These are phyloP conservation scores for Aspergillus puulaauensis DNA, from an alignment of 2,329 filamentous ascomycete genomes.

Conservation along the genomic window DNA sequence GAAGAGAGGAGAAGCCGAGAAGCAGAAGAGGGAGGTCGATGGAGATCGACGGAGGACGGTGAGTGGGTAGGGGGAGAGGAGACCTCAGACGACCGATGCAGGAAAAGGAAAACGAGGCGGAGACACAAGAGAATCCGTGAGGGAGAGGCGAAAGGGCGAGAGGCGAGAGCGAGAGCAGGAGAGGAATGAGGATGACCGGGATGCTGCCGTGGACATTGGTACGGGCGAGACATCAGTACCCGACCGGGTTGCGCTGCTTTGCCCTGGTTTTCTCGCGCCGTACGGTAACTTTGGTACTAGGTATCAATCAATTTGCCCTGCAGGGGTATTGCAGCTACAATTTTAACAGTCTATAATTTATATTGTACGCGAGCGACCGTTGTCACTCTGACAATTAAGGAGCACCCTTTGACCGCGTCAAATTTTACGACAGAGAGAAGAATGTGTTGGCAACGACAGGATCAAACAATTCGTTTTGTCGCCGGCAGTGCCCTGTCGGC, in stretches of 20 bases:
- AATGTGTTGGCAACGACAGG: background rate
- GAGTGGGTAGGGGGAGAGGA: conserved; percentile 18
- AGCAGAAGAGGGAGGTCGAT: conserved; percentile 18
- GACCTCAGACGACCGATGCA: conserved; percentile 11
- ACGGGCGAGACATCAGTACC: conserved; percentile 1
- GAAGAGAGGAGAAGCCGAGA: conserved; percentile 14
- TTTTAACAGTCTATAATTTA: background rate
- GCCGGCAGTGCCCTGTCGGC: background rate
- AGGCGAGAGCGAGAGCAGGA: conserved; percentile 19
- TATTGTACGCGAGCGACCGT: background rate
- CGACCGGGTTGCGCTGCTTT: background rate
- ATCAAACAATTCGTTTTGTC: background rate
- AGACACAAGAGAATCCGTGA: conserved; percentile 18
- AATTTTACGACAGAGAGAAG: no score
- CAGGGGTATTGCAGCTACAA: background rate
- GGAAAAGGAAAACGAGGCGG: conserved; percentile 19
- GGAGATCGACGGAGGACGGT: conserved; percentile 13
- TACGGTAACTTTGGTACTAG: conserved; percentile 4
- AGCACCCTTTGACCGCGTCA: background rate
- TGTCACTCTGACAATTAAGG: background rate
- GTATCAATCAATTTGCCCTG: background rate
- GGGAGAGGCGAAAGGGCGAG: conserved; percentile 23
- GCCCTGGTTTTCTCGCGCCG: background rate
- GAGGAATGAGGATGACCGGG: background rate
- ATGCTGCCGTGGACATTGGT: conserved; percentile 3